A percentile compares a stretch with the other conserved stretches of the same genome.
Evolutionary conservation across 129 eudicot genomes (phyloP).

Genomic region (Escallonia herrerae): DNA sequence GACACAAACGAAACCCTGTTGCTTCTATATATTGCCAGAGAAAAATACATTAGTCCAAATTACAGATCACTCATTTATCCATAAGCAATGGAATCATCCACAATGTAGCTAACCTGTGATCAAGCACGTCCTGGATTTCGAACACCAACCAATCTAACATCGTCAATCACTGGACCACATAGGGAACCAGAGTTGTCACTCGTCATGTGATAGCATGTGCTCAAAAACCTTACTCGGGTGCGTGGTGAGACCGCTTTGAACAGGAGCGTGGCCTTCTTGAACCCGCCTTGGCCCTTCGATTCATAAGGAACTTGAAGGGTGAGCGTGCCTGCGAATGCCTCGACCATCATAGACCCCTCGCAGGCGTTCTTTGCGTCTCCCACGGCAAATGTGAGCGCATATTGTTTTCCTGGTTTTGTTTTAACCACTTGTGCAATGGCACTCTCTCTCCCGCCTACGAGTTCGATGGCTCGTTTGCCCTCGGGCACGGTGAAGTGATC

Average conservation of each 20-base stretch:
- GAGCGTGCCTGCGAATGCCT: constrained; percentile 61
- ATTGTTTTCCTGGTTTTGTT: constrained; percentile 53
- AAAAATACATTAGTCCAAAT: background rate
- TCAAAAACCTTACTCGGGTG: constrained; percentile 54
- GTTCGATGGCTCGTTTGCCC: constrained; percentile 79
- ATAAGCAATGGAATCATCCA: background rate
- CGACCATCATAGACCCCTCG: constrained; percentile 69
- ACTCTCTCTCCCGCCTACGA: constrained; percentile 85
- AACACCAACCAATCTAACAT: constrained; percentile 50
- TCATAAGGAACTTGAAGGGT: constrained; percentile 44
- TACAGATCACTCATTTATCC: background rate
- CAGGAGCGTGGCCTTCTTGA: constrained; percentile 38
- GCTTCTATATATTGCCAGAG: background rate
- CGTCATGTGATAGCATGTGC: constrained; percentile 70
- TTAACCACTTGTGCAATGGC: constrained; percentile 69
- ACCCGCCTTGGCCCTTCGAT: constrained; percentile 51
- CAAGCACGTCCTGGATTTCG: constrained; percentile 39
- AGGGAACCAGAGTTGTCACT: constrained; percentile 60
- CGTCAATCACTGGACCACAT: constrained; percentile 84
- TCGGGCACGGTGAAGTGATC: constrained; percentile 73
- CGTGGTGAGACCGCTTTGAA: constrained; percentile 43
- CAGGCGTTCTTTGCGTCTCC: constrained; percentile 82
- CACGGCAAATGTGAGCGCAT: constrained; percentile 56
- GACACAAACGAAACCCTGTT: background rate
- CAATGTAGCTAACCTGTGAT: background rate